A percentile compares a stretch with the other conserved stretches of the same genome.
phyloP scores from a whole-genome alignment of 169 alveolate species.

The Plasmodium coatneyi region DNA sequence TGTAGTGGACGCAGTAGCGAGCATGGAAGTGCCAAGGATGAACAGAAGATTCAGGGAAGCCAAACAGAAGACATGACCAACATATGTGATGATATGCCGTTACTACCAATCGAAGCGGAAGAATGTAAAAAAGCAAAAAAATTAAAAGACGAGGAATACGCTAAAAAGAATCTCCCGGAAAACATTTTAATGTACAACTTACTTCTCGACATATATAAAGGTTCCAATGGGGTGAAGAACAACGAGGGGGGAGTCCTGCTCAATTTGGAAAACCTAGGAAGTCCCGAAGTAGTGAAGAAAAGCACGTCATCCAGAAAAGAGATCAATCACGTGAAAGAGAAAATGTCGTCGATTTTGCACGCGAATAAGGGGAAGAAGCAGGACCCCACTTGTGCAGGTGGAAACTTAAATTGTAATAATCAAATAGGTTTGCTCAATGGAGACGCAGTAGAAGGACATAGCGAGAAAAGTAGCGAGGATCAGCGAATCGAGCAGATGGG shows the following conservation, averaged over 20 bases:
- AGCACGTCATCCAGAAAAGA: not conserved
- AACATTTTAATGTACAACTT: slow-evolving; percentile 6
- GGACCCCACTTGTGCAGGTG: not conserved
- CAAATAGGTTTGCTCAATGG: not conserved
- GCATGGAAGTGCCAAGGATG: not conserved
- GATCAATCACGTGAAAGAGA: not conserved
- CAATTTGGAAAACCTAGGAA: slow-evolving; percentile 15
- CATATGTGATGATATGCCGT: not conserved
- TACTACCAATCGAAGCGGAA: not conserved
- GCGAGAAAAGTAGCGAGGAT: not conserved
- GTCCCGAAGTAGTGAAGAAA: slow-evolving; percentile 1
- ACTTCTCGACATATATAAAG: slow-evolving; percentile 17
- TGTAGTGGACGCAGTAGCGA: not conserved
- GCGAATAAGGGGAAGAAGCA: not conserved
- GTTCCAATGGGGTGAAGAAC: not conserved
- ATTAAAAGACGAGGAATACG: not conserved
- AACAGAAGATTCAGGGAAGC: not conserved
- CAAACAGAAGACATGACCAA: not conserved
- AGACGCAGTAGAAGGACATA: not conserved
- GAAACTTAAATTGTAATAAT: not conserved
- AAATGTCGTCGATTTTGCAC: not conserved
- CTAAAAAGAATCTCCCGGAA: not conserved
- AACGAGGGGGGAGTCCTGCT: not conserved
- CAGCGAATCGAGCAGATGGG: not conserved
- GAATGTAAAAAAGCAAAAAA: not conserved